Evolutionary conservation across 495 filamentous ascomycete genomes (phyloP).

Genomic region (Penicillium pancosmium): DNA sequence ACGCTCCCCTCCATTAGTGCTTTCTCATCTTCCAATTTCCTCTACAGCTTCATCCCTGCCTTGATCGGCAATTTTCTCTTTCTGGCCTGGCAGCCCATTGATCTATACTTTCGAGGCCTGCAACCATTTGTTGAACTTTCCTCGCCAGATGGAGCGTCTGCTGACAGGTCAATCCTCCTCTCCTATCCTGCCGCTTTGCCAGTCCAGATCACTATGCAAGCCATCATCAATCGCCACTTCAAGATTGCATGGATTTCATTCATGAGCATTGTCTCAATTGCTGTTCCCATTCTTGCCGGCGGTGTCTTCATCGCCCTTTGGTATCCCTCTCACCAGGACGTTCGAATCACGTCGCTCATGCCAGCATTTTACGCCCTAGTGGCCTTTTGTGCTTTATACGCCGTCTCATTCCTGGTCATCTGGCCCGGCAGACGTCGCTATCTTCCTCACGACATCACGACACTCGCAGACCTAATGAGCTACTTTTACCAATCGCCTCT

Average conservation of each 20-base stretch:
- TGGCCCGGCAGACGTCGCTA: constrained; percentile 58
- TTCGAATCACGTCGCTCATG: constrained; percentile 70
- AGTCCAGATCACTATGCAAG: constrained; percentile 61
- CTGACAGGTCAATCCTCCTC: constrained; percentile 70
- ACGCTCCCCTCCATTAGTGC: constrained; percentile 62
- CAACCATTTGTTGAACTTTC: constrained; percentile 73
- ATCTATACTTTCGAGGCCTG: constrained; percentile 72
- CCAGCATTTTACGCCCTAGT: constrained; percentile 68
- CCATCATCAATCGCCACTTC: constrained; percentile 66
- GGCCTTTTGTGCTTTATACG: constrained; percentile 67
- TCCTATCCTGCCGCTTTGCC: constrained; percentile 72
- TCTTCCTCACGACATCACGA: constrained; percentile 70
- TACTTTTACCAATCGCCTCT: constrained; percentile 73
- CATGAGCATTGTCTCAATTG: constrained; percentile 61
- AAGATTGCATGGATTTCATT: constrained; percentile 71
- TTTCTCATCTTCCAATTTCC: constrained; percentile 84
- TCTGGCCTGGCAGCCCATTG: constrained; percentile 76
- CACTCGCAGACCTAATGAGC: constrained; percentile 73
- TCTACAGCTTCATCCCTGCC: constrained; percentile 83
- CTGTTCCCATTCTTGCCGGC: constrained; percentile 75
- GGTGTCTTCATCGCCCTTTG: constrained; percentile 83
- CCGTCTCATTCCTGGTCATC: constrained; percentile 63
- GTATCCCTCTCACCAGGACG: constrained; percentile 47
- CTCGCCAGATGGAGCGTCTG: constrained; percentile 58
- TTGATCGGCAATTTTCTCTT: constrained; percentile 75